Conservation (phyloP, 164 flowering plant genomes). For the Piper longum region DNA sequence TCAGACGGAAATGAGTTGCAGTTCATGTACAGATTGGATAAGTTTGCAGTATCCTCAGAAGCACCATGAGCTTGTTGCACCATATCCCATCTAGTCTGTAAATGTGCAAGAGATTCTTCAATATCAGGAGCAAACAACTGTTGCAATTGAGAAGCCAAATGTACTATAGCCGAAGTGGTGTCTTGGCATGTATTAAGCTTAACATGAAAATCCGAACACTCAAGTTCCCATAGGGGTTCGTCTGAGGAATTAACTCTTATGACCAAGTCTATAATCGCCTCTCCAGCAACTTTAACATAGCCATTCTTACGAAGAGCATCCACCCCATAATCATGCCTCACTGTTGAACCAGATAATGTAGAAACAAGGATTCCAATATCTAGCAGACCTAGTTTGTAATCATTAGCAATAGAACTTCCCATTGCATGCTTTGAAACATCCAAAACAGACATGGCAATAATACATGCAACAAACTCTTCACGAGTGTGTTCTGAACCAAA, state of each 20-base stretch:
- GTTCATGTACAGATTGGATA: conserved; percentile 5
- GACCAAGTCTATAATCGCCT: conserved; percentile 57
- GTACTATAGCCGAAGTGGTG: conserved; percentile 51
- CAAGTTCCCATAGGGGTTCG: conserved; percentile 70
- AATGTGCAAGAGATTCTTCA: conserved; percentile 70
- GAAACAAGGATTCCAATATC: conserved; percentile 84
- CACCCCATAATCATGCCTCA: conserved; percentile 29
- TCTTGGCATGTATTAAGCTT: conserved; percentile 71
- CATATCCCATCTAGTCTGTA: conserved; percentile 78
- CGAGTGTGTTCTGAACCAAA: conserved; percentile 12
- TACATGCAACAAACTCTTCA: conserved; percentile 43
- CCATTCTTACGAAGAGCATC: conserved; percentile 49
- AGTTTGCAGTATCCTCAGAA: conserved; percentile 14
- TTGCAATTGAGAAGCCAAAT: conserved; percentile 70
- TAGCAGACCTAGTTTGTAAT: conserved; percentile 52
- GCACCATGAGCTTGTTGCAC: conserved; percentile 31
- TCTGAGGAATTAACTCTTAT: conserved; percentile 42
- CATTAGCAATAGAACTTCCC: conserved; percentile 19
- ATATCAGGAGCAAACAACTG: conserved; percentile 82
- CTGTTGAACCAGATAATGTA: conserved; percentile 16
- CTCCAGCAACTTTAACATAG: conserved; percentile 84
- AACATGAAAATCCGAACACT: conserved; percentile 55
- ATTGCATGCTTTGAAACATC: conserved; percentile 29
- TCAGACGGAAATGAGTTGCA: conserved; percentile 15
- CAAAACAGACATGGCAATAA: conserved; percentile 70